phyloP scores from a whole-genome alignment of 1,284 basidiomycete genomes.

The Pterula multifida region DNA sequence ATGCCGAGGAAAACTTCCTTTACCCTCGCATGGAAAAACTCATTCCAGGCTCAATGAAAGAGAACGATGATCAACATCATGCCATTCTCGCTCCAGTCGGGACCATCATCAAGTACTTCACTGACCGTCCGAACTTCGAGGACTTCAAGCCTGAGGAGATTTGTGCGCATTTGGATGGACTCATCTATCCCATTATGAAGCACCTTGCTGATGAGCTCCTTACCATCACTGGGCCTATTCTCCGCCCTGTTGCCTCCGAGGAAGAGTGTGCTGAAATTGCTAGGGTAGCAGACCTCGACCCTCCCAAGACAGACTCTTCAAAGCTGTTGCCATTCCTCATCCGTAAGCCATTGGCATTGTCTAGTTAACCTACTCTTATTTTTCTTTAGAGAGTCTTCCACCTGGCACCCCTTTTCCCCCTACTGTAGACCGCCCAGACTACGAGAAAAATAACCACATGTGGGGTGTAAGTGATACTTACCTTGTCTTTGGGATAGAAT shows the following conservation, averaged over 20 bases:
- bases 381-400: constrained; percentile 10
- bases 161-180: constrained; percentile 8
- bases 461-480: constrained; percentile 9
- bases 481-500: background rate
- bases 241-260: background rate
- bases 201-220: constrained; percentile 13
- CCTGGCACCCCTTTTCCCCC: constrained; percentile 12
- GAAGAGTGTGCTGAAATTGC: background rate
- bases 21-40: constrained; percentile 1
- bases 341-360: constrained; percentile 8
- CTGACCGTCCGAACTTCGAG: constrained; percentile 4
- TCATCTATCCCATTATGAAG: constrained; percentile 11
- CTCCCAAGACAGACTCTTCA: constrained; percentile 1
- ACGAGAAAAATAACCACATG: constrained; percentile 11
- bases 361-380: background rate
- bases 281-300: background rate
- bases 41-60: constrained; percentile 8
- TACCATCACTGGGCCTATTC: background rate
- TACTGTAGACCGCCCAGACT: constrained; percentile 10
- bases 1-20: background rate
- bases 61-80: constrained; percentile 3
- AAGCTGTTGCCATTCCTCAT: constrained; percentile 11
- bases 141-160: constrained; percentile 9
- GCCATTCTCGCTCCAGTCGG: background rate
- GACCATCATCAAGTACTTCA: constrained; percentile 1